These are phyloP conservation scores for Aspergillus costaricaensis DNA, from an alignment of 2,329 filamentous ascomycete species.

Conservation along the genomic window DNA sequence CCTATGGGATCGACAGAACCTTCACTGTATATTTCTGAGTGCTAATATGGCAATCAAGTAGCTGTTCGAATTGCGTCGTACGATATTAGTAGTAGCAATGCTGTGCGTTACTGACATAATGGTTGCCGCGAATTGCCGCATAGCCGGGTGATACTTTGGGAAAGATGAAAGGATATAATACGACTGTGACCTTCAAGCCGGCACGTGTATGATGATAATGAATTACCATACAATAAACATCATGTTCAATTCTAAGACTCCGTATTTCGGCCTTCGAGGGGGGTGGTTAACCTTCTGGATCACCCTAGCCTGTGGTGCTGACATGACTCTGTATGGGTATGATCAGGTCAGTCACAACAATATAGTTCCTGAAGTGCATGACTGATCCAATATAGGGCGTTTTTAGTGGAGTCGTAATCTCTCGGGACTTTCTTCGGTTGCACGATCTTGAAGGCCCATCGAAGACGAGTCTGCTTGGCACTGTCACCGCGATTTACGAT, in stretches of 20 bases:
- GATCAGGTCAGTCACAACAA: slow-evolving; percentile 14
- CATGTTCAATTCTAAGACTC: neutral
- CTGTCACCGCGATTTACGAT: slow-evolving; percentile 17
- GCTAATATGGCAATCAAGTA: no score
- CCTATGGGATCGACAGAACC: no score
- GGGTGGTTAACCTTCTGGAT: slow-evolving; percentile 27
- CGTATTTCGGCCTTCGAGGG: slow-evolving; percentile 11
- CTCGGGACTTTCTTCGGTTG: slow-evolving; percentile 6
- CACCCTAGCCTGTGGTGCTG: slow-evolving; percentile 23
- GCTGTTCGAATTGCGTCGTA: no score
- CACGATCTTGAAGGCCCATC: slow-evolving; percentile 10
- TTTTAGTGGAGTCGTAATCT: slow-evolving; percentile 14
- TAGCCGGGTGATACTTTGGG: no score
- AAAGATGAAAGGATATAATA: no score
- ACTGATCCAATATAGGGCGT: slow-evolving; percentile 1
- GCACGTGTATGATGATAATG: neutral
- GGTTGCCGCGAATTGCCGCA: no score
- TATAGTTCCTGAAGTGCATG: neutral
- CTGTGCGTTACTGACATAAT: no score
- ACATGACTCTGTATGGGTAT: slow-evolving; percentile 26
- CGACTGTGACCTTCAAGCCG: no score
- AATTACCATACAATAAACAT: no score
- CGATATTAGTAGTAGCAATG: no score
- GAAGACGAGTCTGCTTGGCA: slow-evolving; percentile 8
- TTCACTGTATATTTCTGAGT: no score